Conservation (phyloP, 768 basidiomycete genomes). For the Agrocybe praecox region DNA sequence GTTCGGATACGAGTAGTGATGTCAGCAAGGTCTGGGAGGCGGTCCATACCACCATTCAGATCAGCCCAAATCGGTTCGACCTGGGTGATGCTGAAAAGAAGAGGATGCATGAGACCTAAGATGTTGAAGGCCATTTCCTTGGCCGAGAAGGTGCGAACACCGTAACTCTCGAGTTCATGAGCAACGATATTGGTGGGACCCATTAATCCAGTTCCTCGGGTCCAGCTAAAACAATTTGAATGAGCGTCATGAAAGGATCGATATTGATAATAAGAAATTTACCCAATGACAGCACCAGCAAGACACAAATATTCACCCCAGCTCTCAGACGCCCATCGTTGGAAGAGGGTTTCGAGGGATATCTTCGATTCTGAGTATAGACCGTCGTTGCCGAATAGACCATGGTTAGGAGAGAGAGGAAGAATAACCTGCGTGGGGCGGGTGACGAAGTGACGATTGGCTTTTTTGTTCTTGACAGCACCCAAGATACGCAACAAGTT, state of each 20-base stretch:
- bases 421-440: slow-evolving; percentile 98
- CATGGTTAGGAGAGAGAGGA: slow-evolving; percentile 97
- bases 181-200: slow-evolving; percentile 93
- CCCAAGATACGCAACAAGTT: slow-evolving; percentile 96
- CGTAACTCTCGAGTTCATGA: slow-evolving; percentile 88
- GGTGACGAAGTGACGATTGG: slow-evolving; percentile 93
- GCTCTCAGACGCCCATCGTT: slow-evolving; percentile 96
- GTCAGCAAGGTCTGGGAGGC: slow-evolving; percentile 91
- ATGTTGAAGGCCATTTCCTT: slow-evolving; percentile 99
- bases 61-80: slow-evolving; percentile 99
- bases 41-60: slow-evolving; percentile 98
- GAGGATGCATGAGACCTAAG: slow-evolving; percentile 97
- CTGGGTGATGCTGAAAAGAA: slow-evolving; percentile 98
- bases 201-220: slow-evolving; percentile 98
- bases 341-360: slow-evolving; percentile 96
- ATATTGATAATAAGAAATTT: slow-evolving; percentile 26
- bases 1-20: slow-evolving; percentile 86
- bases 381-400: slow-evolving; percentile 96
- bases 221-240: slow-evolving; percentile 65
- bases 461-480: slow-evolving; percentile 98
- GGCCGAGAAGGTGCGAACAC: slow-evolving; percentile 97
- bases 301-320: slow-evolving; percentile 99
- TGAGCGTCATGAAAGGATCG: slow-evolving; percentile 4
- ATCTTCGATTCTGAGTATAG: slow-evolving; percentile 99
- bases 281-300: slow-evolving; percentile 98